phyloP scores from a whole-genome alignment of 2,329 filamentous ascomycete species.

The Pseudogymnoascus sp. region DNA sequence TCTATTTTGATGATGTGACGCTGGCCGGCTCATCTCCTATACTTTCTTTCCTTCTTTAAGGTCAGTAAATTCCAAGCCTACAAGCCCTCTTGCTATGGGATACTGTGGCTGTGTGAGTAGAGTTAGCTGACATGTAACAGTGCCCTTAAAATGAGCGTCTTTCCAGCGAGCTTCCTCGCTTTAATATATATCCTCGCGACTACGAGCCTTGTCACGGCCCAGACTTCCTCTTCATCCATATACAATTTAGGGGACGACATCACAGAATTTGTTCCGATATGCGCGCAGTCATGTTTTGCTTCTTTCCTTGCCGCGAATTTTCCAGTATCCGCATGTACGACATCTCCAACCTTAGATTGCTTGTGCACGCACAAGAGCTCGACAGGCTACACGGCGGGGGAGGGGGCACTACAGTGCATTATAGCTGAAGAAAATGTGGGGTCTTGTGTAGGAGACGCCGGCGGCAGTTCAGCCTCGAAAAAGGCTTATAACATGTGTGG shows the following conservation, averaged over 20 bases:
- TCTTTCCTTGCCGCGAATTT: constrained; percentile 58
- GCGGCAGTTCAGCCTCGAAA: constrained; percentile 37
- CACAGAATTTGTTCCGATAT: constrained; percentile 32
- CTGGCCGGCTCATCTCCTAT: neutral
- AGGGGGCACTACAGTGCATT: constrained; percentile 63
- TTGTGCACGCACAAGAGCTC: constrained; percentile 54
- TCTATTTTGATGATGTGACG: neutral
- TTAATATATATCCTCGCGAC: neutral
- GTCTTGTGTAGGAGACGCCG: constrained; percentile 44
- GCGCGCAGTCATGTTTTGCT: constrained; percentile 54
- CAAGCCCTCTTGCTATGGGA: neutral
- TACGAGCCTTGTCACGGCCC: neutral
- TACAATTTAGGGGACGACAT: constrained; percentile 15
- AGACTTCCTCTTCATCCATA: neutral
- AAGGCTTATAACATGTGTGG: constrained; percentile 54
- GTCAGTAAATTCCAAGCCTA: neutral
- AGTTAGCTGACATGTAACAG: neutral
- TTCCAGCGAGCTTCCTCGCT: neutral
- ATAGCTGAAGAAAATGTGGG: constrained; percentile 44
- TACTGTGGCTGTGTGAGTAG: neutral
- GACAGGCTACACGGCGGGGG: constrained; percentile 63
- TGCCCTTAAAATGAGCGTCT: neutral
- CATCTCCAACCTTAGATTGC: constrained; percentile 49
- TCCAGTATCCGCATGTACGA: constrained; percentile 40
- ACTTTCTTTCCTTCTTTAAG: neutral